Base-by-base conservation (phyloP, 805 yeast species). In the Nakazawaea laoshanensis region DNA sequence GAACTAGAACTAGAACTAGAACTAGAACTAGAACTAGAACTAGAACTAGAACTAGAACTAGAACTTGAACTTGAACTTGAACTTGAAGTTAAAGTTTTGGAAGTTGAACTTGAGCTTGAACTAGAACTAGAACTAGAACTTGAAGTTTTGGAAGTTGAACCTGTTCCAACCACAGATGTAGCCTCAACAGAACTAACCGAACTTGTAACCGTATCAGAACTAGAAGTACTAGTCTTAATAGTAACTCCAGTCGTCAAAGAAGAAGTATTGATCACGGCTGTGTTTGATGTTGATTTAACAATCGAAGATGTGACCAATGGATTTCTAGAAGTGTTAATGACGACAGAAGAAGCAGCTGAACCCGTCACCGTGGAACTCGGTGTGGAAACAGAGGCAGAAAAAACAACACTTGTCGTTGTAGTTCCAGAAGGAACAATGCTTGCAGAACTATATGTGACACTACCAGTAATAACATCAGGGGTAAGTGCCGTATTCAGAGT, bases 221-320 rank as follows among this genome's bases (percentile, higher is more conserved):
- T 19, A 6, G 18, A n/a, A 6, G 18, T 24, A 6, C 29, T 8
- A 16, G 42, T 32, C 5, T 29, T n/a, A 14, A 45, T 22, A 4
- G 53, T 47, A 3, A 37, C 40, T 9, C 24, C 49, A 6, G 36
- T 25, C 15, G 53, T 38, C 33, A 51, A 42, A 4, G 46, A 36
- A 1, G 45, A 32, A 7, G 52, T 37, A 21, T 50, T 39, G 36
- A 56, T 51, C n/a, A 55, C 44, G 9, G 35, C 37, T 3, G 52
- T 28, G 33, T 46, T 40, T 13, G 55, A 41, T 14, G 42, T 41
- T 4, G 57, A 33, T 9, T 53, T 50, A 7, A 44, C 52, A 26
- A 26, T 29, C 21, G 50, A 27, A 11, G 48, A 42, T 5, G 61
- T 47, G 24, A 47, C 37, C 41, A 61, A 46, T 14, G 65, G 65